Evolutionary conservation across 768 basidiomycete species (phyloP).

Genomic region (Chlorophyllum brunneum): DNA sequence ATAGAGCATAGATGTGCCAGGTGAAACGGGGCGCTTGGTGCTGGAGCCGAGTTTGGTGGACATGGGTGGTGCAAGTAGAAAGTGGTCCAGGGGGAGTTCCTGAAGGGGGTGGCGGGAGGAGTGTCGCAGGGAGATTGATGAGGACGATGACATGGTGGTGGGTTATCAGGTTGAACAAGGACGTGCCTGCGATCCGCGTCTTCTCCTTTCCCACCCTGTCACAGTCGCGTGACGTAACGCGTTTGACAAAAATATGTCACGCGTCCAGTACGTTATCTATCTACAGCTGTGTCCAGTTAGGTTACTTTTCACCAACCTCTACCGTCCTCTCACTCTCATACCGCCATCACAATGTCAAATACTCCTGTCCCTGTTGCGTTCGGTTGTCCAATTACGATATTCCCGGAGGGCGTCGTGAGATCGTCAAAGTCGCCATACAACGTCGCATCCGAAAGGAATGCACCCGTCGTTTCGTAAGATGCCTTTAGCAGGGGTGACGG

Average conservation of each 20-base stretch:
- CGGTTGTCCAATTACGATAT: slow-evolving; percentile 86
- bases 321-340: slow-evolving; percentile 18
- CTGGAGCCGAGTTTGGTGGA: slow-evolving; percentile 29
- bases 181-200: slow-evolving; percentile 16
- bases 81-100: slow-evolving; percentile 57
- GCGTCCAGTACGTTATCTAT: slow-evolving; percentile 7
- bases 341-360: slow-evolving; percentile 80
- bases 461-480: slow-evolving; percentile 93
- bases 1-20: slow-evolving; percentile 41
- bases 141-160: slow-evolving; percentile 14
- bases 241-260: slow-evolving; percentile 18
- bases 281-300: slow-evolving; percentile 8
- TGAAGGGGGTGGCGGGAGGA: slow-evolving; percentile 32
- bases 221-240: slow-evolving; percentile 35
- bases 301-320: slow-evolving; percentile 11
- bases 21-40: slow-evolving; percentile 63
- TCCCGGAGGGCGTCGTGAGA: slow-evolving; percentile 84
- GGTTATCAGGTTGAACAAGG: slow-evolving; percentile 20
- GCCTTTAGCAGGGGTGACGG: slow-evolving; percentile 97
- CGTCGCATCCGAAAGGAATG: slow-evolving; percentile 92
- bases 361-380: slow-evolving; percentile 91
- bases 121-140: slow-evolving; percentile 9
- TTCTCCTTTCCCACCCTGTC: slow-evolving; percentile 19
- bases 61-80: slow-evolving; percentile 34
- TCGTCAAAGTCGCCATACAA: slow-evolving; percentile 95